phyloP scores from a whole-genome alignment of 1,284 basidiomycete species.

The Vanrija humicola region DNA sequence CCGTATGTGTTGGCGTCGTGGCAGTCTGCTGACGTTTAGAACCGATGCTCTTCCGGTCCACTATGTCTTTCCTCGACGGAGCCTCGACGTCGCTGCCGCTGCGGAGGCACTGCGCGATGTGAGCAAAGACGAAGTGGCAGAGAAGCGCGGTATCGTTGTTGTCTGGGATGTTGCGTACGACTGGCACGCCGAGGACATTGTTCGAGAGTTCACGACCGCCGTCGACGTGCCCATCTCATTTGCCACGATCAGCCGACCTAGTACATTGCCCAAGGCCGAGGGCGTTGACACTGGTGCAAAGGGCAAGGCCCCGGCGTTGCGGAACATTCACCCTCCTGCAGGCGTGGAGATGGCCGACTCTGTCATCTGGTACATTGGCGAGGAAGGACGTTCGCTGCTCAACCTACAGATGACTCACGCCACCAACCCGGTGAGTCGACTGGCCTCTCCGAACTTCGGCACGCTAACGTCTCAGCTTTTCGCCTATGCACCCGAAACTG shows the following conservation, averaged over 20 bases:
- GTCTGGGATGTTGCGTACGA: constrained; percentile 78
- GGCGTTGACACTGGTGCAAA: constrained; percentile 6
- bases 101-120: constrained; percentile 22
- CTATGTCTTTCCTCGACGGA: constrained; percentile 48
- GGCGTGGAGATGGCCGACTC: constrained; percentile 44
- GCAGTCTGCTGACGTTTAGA: constrained; percentile 17
- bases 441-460: neutral
- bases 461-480: constrained; percentile 3
- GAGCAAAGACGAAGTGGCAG: constrained; percentile 22
- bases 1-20: constrained; percentile 42
- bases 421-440: constrained; percentile 48
- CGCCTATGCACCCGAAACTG: constrained; percentile 60
- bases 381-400: constrained; percentile 73
- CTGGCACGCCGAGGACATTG: constrained; percentile 54
- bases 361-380: constrained; percentile 74
- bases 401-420: constrained; percentile 81
- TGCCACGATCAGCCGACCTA: constrained; percentile 27
- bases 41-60: constrained; percentile 48
- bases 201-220: constrained; percentile 17
- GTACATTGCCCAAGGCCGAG: neutral
- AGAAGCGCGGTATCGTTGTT: constrained; percentile 54
- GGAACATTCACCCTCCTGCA: constrained; percentile 35
- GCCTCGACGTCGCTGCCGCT: constrained; percentile 32
- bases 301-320: constrained; percentile 35
- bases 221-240: constrained; percentile 29